A percentile compares a stretch with the other conserved stretches of the same genome.
phyloP scores from a whole-genome alignment of 768 basidiomycete genomes.

The Plicaturopsis crispa region DNA sequence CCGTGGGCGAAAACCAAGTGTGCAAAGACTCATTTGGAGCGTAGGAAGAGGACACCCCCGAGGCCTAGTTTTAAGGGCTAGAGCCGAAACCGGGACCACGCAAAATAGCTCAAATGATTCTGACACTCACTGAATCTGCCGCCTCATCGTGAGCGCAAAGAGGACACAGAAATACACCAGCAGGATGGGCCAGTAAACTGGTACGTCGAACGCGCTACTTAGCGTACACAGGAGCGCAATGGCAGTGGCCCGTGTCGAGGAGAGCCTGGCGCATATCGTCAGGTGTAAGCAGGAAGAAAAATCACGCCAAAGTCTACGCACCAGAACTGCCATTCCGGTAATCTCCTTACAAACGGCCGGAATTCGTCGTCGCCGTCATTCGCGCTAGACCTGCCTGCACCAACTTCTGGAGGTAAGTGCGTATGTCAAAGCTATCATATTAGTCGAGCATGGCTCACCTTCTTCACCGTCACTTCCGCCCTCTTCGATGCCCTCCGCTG shows the following conservation, averaged over 20 bases:
- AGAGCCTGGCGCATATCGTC: slow-evolving; percentile 53
- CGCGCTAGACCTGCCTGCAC: too few species aligned
- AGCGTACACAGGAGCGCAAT: slow-evolving; percentile 76
- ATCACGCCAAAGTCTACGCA: slow-evolving; percentile 34
- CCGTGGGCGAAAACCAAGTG: not conserved
- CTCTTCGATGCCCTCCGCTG: slow-evolving; percentile 94
- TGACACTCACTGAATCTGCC: slow-evolving; percentile 86
- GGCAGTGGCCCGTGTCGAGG: slow-evolving; percentile 82
- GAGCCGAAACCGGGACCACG: too few species aligned
- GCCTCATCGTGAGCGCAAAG: slow-evolving; percentile 90
- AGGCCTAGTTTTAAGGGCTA: too few species aligned
- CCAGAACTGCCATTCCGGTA: slow-evolving; percentile 99
- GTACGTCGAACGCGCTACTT: slow-evolving; percentile 86
- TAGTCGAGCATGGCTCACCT: too few species aligned
- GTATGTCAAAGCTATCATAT: too few species aligned
- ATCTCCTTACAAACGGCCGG: slow-evolving; percentile 88
- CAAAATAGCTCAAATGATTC: too few species aligned
- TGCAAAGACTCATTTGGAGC: not conserved
- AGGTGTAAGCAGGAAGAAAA: slow-evolving; percentile 1
- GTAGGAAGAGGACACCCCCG: too few species aligned
- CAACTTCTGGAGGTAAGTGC: too few species aligned
- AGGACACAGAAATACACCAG: slow-evolving; percentile 95
- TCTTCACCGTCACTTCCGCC: slow-evolving; percentile 57
- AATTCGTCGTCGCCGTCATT: slow-evolving; percentile 88
- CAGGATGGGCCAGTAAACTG: slow-evolving; percentile 99